These are phyloP conservation scores for Verticillium longisporum DNA, from an alignment of 2,329 filamentous ascomycete species.

Conservation along the genomic window DNA sequence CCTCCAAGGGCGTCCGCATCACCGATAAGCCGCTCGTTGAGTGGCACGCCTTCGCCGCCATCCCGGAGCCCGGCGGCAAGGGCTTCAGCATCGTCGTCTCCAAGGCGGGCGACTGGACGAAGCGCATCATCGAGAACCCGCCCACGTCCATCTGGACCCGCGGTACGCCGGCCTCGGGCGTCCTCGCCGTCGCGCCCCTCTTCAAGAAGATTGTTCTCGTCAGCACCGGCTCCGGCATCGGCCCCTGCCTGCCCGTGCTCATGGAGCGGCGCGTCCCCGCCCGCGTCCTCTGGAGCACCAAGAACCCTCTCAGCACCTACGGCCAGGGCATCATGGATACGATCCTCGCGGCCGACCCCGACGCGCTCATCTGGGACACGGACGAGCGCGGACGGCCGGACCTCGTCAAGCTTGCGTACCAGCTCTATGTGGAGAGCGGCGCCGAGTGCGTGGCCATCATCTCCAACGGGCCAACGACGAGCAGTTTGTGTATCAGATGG, in stretches of 20 bases:
- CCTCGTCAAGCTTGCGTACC: constrained; percentile 38
- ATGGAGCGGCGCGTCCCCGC: constrained; percentile 39
- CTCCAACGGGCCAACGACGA: constrained; percentile 61
- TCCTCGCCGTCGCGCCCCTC: constrained; percentile 59
- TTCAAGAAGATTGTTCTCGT: constrained; percentile 61
- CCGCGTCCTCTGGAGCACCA: constrained; percentile 64
- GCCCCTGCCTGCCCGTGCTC: constrained; percentile 57
- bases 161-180: constrained; percentile 59
- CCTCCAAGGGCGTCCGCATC: constrained; percentile 38
- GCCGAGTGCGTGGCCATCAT: constrained; percentile 69
- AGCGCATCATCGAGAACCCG: constrained; percentile 51
- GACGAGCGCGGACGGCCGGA: constrained; percentile 51
- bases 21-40: constrained; percentile 48
- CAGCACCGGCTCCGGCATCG: constrained; percentile 68
- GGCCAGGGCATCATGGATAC: constrained; percentile 49
- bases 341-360: constrained; percentile 50
- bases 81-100: constrained; percentile 67
- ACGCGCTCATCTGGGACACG: constrained; percentile 64
- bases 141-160: constrained; percentile 61
- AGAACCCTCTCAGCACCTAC: constrained; percentile 55
- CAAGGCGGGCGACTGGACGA: constrained; percentile 71
- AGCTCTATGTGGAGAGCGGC: constrained; percentile 47
- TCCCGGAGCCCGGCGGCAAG: constrained; percentile 44
- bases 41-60: constrained; percentile 71
- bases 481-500: constrained; percentile 62